phyloP scores from a whole-genome alignment of 176 grass and related monocot genomes.

The Eleusine indica region DNA sequence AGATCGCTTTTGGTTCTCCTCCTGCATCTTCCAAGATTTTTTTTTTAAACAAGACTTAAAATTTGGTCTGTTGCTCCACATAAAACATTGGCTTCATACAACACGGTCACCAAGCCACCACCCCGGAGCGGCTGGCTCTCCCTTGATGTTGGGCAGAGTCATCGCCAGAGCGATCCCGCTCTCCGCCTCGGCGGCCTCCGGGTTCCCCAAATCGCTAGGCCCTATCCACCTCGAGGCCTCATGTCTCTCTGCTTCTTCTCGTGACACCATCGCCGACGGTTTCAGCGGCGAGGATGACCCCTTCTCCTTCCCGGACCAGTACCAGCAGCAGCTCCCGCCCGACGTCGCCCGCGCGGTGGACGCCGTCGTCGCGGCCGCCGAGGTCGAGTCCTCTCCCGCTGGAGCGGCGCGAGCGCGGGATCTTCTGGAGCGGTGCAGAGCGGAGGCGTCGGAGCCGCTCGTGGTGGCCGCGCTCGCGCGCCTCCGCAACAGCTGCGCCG shows the following conservation, averaged over 20 bases:
- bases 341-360: slow-evolving; percentile 54
- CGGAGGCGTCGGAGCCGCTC: slow-evolving; percentile 58
- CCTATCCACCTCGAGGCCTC: background rate
- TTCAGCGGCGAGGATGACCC: slow-evolving; percentile 35
- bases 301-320: slow-evolving; percentile 51
- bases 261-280: background rate
- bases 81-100: background rate
- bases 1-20: background rate
- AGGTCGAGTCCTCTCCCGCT: slow-evolving; percentile 24
- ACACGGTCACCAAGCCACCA: background rate
- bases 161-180: slow-evolving; percentile 32
- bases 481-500: slow-evolving; percentile 76
- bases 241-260: slow-evolving; percentile 21
- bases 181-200: background rate
- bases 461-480: slow-evolving; percentile 59
- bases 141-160: slow-evolving; percentile 50
- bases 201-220: slow-evolving; percentile 13
- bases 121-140: background rate
- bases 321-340: slow-evolving; percentile 35
- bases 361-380: slow-evolving; percentile 45
- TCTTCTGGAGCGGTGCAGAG: slow-evolving; percentile 57
- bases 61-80: too few species aligned
- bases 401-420: slow-evolving; percentile 36
- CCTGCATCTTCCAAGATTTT: too few species aligned
- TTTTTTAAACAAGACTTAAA: too few species aligned